Evolutionary conservation across 73 alveolate species (phyloP).

Genomic region (Symbiodinium natans): DNA sequence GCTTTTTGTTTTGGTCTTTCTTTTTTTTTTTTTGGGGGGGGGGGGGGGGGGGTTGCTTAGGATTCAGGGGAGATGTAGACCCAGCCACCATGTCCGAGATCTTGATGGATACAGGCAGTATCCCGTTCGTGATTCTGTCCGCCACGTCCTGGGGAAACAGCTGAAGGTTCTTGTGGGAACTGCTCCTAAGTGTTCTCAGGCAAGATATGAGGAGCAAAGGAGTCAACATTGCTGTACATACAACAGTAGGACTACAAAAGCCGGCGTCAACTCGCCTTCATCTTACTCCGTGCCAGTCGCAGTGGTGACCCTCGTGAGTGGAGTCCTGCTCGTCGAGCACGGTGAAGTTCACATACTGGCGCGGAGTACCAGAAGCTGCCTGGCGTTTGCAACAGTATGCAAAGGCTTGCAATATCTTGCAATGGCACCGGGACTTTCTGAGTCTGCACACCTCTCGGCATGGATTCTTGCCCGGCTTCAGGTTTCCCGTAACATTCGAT

Average conservation of each 20-base stretch:
- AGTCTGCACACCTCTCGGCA: slow-evolving; percentile 26
- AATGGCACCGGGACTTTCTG: not conserved
- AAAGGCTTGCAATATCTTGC: not conserved
- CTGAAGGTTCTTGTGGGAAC: too few relatives aligned
- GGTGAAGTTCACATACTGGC: not conserved
- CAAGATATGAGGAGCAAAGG: too few relatives aligned
- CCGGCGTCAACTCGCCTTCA: too few relatives aligned
- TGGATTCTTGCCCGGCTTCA: slow-evolving; percentile 78
- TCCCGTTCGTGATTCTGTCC: not conserved
- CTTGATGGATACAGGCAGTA: slow-evolving; percentile 20
- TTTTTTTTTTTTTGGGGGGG: too few relatives aligned
- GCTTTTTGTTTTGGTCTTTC: too few relatives aligned
- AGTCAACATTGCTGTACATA: too few relatives aligned
- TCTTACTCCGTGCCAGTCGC: too few relatives aligned
- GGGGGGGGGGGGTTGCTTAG: too few relatives aligned
- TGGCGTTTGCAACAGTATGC: not conserved
- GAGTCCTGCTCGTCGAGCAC: not conserved
- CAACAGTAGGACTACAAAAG: too few relatives aligned
- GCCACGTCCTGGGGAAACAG: slow-evolving; percentile 69
- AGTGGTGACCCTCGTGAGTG: too few relatives aligned
- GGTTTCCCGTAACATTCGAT: not conserved
- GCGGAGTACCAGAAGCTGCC: not conserved
- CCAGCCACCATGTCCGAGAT: slow-evolving; percentile 51
- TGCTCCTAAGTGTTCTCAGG: too few relatives aligned
- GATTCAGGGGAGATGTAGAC: not conserved